Evolutionary conservation across 306 rosid species (phyloP).

Genomic region (Luffa acutangula): DNA sequence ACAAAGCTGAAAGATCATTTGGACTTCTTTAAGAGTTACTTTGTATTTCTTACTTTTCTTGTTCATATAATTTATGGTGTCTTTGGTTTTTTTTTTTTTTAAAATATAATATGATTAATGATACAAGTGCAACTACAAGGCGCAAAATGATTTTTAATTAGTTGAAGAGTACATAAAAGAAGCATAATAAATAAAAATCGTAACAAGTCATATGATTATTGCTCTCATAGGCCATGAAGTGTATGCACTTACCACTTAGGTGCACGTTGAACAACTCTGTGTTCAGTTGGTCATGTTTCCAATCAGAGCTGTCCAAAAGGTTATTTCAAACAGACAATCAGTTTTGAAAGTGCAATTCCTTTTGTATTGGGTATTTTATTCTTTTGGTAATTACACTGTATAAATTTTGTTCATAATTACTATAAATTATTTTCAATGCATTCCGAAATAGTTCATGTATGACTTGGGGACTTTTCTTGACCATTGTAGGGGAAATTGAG

Average conservation of each 20-base stretch:
- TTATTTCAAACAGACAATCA: background rate
- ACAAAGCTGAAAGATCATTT: background rate
- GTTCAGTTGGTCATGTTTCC: background rate
- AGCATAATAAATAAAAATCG: background rate
- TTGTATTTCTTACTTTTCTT: background rate
- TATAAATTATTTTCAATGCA: background rate
- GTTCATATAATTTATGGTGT: background rate
- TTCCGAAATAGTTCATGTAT: background rate
- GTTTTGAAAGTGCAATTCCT: background rate
- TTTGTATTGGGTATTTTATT: background rate
- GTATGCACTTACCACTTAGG: background rate
- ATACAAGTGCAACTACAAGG: background rate
- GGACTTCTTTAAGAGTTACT: background rate
- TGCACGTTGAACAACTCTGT: background rate
- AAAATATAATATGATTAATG: background rate
- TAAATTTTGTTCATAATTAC: background rate
- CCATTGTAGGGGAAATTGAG: conserved; percentile 80
- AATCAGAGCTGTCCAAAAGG: background rate
- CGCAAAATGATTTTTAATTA: background rate
- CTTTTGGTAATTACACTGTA: background rate
- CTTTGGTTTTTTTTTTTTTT: background rate
- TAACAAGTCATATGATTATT: background rate
- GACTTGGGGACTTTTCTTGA: conserved; percentile 7
- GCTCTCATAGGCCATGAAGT: background rate
- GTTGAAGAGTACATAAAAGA: background rate